Conservation (phyloP, 2,329 filamentous ascomycete genomes). For the Fusarium udum region DNA sequence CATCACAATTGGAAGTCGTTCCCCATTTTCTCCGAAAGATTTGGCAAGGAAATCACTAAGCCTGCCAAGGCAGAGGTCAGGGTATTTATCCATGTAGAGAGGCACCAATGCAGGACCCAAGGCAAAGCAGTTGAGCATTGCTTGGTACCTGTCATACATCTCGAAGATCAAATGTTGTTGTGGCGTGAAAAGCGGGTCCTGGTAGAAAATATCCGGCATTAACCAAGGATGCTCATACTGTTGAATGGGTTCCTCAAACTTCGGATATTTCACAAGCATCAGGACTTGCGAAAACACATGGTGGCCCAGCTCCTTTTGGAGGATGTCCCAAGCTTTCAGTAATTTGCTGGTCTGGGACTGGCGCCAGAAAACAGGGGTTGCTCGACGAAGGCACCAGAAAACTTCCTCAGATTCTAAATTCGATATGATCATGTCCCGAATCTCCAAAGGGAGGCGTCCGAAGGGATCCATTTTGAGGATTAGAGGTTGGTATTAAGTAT, state of each 20-base stretch:
- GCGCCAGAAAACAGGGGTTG: background rate
- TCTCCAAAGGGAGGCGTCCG: too few relatives aligned
- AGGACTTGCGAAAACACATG: accelerated
- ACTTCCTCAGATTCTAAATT: accelerated
- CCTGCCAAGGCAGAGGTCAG: background rate
- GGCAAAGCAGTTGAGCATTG: background rate
- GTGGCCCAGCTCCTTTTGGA: background rate
- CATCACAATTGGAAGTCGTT: background rate
- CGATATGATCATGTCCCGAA: too few relatives aligned
- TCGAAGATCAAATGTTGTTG: background rate
- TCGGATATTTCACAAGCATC: background rate
- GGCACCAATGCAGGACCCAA: background rate
- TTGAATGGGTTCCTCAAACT: background rate
- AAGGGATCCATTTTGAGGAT: too few relatives aligned
- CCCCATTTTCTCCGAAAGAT: background rate
- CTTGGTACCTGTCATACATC: background rate
- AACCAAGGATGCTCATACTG: accelerated
- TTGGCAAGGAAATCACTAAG: background rate
- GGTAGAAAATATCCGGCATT: accelerated
- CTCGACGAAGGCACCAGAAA: background rate
- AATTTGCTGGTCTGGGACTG: background rate
- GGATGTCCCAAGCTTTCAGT: background rate
- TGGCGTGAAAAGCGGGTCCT: background rate
- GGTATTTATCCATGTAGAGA: background rate
- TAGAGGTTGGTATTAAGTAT: too few relatives aligned